These are phyloP conservation scores for Phialemonium atrogriseum DNA, from an alignment of 2,329 filamentous ascomycete genomes.

Conservation along the genomic window DNA sequence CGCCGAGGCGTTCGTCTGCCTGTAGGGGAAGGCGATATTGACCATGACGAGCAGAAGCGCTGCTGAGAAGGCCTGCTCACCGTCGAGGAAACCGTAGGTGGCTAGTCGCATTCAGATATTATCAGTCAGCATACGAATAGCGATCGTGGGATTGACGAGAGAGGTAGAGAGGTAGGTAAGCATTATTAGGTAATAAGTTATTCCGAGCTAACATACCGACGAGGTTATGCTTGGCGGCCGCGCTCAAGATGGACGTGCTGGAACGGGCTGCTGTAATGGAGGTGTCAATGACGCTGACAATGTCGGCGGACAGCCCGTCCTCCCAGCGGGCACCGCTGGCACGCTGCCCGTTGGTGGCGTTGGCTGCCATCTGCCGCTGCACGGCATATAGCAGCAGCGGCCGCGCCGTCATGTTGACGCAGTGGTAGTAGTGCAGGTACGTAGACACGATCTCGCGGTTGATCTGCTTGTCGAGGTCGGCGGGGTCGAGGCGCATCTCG, in stretches of 20 bases:
- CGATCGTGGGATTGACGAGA: no score
- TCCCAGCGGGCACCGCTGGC: slow-evolving; percentile 25
- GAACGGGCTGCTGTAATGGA: slow-evolving; percentile 37
- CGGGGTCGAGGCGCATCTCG: slow-evolving; percentile 34
- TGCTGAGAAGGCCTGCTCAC: slow-evolving; percentile 41
- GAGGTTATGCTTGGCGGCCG: slow-evolving; percentile 34
- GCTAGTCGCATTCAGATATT: slow-evolving; percentile 20
- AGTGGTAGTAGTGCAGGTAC: slow-evolving; percentile 42
- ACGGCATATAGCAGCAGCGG: slow-evolving; percentile 40
- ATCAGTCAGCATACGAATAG: neutral
- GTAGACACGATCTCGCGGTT: slow-evolving; percentile 39
- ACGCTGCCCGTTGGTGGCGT: slow-evolving; percentile 16
- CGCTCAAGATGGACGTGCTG: slow-evolving; percentile 33
- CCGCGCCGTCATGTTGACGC: slow-evolving; percentile 42
- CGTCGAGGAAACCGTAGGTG: slow-evolving; percentile 44
- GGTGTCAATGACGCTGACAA: slow-evolving; percentile 37
- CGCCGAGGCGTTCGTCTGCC: slow-evolving; percentile 30
- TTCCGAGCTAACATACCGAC: no score
- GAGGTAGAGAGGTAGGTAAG: no score
- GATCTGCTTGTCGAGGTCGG: slow-evolving; percentile 24
- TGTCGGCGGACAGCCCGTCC: slow-evolving; percentile 33
- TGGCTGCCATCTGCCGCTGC: slow-evolving; percentile 29
- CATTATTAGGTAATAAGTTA: no score
- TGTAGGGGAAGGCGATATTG: slow-evolving; percentile 37
- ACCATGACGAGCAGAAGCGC: slow-evolving; percentile 41